Percentiles rank a stretch among this genome's conserved stretches.
These are phyloP conservation scores for Kwoniella europaea DNA, from an alignment of 768 basidiomycete species.

Conservation along the genomic window DNA sequence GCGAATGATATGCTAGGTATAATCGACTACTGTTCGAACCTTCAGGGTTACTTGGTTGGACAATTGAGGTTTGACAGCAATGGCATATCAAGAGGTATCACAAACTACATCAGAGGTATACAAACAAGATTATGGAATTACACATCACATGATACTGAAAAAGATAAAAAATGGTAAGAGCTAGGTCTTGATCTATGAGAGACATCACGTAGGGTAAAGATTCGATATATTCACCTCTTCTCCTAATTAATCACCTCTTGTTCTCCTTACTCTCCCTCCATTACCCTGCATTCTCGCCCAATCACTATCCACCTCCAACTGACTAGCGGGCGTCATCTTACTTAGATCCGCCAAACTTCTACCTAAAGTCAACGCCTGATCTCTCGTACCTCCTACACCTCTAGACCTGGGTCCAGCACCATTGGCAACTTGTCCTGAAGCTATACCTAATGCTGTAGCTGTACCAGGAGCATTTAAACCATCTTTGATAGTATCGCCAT, in stretches of 20 bases:
- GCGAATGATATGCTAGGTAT: neutral
- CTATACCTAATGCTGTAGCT: conserved; percentile 46
- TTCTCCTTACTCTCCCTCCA: conserved; percentile 37
- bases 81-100: neutral
- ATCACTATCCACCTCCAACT: conserved; percentile 49
- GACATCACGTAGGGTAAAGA: no score
- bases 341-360: conserved; percentile 52
- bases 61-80: no score
- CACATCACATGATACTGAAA: no score
- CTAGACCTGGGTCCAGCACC: conserved; percentile 23
- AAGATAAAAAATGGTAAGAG: no score
- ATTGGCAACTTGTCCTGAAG: conserved; percentile 35
- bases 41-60: no score
- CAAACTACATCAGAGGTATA: conserved; percentile 8
- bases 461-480: conserved; percentile 43
- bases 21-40: no score
- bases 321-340: conserved; percentile 45
- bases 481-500: conserved; percentile 30
- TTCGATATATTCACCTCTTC: neutral
- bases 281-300: conserved; percentile 52
- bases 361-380: conserved; percentile 41
- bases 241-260: conserved; percentile 36
- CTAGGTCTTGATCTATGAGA: no score
- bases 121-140: neutral
- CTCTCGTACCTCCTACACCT: conserved; percentile 37